Percentiles rank a stretch among this genome's conserved stretches.
Evolutionary conservation across 2,329 filamentous ascomycete species (phyloP).

Genomic region (Aspergillus melleus): DNA sequence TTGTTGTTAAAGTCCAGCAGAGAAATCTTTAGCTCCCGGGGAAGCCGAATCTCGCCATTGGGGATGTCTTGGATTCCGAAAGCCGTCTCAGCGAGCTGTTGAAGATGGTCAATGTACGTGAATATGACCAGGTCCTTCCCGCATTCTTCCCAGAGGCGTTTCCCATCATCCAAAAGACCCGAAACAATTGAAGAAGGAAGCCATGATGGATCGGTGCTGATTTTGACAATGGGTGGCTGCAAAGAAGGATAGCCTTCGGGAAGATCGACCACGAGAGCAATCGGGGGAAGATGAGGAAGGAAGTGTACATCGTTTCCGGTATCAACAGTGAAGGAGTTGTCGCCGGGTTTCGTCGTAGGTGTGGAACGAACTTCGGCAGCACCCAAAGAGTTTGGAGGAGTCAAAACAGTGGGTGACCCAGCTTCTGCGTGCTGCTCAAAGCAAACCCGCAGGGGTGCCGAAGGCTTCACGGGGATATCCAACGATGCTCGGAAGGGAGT

Average conservation of each 20-base stretch:
- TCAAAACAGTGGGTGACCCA: slow-evolving; percentile 35
- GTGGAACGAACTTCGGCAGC: slow-evolving; percentile 21
- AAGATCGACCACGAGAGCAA: slow-evolving; percentile 54
- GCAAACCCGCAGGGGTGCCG: slow-evolving; percentile 50
- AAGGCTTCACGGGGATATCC: slow-evolving; percentile 57
- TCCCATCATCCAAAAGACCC: slow-evolving; percentile 49
- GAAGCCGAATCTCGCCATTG: slow-evolving; percentile 48
- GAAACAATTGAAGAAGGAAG: slow-evolving; percentile 47
- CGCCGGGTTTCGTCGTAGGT: slow-evolving; percentile 23
- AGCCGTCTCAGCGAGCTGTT: slow-evolving; percentile 57
- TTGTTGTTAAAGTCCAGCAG: slow-evolving; percentile 77
- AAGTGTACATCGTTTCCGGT: slow-evolving; percentile 42
- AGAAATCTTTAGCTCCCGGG: slow-evolving; percentile 60
- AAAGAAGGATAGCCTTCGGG: slow-evolving; percentile 58
- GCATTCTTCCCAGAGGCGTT: slow-evolving; percentile 60
- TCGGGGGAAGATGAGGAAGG: slow-evolving; percentile 57
- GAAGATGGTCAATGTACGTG: slow-evolving; percentile 60
- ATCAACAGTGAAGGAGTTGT: slow-evolving; percentile 18
- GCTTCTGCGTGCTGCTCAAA: slow-evolving; percentile 40
- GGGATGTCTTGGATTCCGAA: slow-evolving; percentile 50
- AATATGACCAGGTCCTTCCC: slow-evolving; percentile 58
- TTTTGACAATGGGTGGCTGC: slow-evolving; percentile 50
- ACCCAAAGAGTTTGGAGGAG: slow-evolving; percentile 45
- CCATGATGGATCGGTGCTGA: slow-evolving; percentile 55
- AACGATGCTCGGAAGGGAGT: slow-evolving; percentile 53